Percentiles rank a stretch among this genome's conserved stretches.
These are phyloP conservation scores for Mrakiaceae sp. DNA, from an alignment of 1,284 basidiomycete genomes.

Conservation along the genomic window DNA sequence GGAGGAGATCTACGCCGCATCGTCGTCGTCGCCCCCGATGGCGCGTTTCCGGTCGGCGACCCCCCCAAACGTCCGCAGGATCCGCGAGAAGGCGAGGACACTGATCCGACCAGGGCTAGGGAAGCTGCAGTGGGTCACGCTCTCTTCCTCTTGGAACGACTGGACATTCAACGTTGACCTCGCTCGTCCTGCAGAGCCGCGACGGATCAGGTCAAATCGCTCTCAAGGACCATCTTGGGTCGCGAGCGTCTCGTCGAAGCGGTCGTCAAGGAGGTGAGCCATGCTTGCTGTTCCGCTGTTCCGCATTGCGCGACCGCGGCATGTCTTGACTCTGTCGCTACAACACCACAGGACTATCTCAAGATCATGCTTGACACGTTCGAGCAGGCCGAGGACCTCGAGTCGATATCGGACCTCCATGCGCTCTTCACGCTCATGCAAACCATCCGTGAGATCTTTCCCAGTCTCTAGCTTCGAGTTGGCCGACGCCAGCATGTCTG, in stretches of 20 bases:
- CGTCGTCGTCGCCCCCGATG: background rate
- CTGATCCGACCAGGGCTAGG: background rate
- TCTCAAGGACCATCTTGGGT: slow-evolving; percentile 7
- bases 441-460: slow-evolving; percentile 63
- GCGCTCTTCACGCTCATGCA: slow-evolving; percentile 86
- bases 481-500: slow-evolving; percentile 9
- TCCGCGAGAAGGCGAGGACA: too few species aligned
- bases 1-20: background rate
- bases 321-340: background rate
- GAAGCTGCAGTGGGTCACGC: background rate
- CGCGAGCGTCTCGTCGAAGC: slow-evolving; percentile 43
- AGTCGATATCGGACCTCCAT: slow-evolving; percentile 79
- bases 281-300: background rate
- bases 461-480: background rate
- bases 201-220: background rate
- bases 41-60: too few species aligned
- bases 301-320: background rate
- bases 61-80: too few species aligned
- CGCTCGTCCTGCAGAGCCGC: background rate
- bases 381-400: slow-evolving; percentile 80
- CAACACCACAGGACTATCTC: slow-evolving; percentile 60
- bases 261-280: slow-evolving; percentile 60
- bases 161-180: too few species aligned
- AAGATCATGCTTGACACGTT: slow-evolving; percentile 73
- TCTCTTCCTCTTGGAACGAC: background rate